phyloP scores from a whole-genome alignment of 768 basidiomycete genomes.

The Ephemerocybe angulata region DNA sequence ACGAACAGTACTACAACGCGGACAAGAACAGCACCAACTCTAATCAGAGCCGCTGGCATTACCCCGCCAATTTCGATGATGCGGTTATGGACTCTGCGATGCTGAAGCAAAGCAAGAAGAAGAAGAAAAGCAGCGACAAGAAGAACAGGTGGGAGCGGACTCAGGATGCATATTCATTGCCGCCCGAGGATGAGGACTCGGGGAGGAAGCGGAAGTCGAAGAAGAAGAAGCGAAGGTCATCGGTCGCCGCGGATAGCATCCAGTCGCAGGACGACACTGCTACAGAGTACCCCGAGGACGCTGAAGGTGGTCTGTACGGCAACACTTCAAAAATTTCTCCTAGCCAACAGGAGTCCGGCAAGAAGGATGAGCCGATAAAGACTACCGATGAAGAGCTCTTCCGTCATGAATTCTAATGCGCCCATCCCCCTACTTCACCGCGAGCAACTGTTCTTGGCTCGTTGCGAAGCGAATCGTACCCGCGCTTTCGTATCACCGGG shows the following conservation, averaged over 20 bases:
- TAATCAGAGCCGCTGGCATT: conserved; percentile 67
- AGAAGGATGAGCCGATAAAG: conserved; percentile 15
- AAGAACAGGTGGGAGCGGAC: conserved; percentile 87
- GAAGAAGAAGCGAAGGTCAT: conserved; percentile 58
- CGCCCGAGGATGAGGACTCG: conserved; percentile 33
- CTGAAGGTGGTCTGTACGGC: conserved; percentile 67
- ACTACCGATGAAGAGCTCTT: conserved; percentile 52
- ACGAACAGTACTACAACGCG: conserved; percentile 69
- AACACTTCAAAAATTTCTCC: conserved; percentile 21
- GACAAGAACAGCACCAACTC: conserved; percentile 38
- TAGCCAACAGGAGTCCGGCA: conserved; percentile 10
- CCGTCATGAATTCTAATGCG: conserved; percentile 56
- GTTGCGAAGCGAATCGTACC: too few species aligned
- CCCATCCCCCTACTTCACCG: not conserved
- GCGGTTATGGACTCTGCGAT: conserved; percentile 34
- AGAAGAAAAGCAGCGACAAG: conserved; percentile 61
- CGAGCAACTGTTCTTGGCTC: too few species aligned
- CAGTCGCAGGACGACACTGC: conserved; percentile 35
- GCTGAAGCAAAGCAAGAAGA: conserved; percentile 49
- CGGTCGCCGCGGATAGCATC: conserved; percentile 34
- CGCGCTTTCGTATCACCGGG: too few species aligned
- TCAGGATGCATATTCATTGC: conserved; percentile 74
- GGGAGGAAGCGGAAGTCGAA: conserved; percentile 53
- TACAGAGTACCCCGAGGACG: conserved; percentile 65
- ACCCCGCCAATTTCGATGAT: conserved; percentile 83